Base-by-base conservation (phyloP, 495 filamentous ascomycete genomes). In the Penicillium taxi region DNA sequence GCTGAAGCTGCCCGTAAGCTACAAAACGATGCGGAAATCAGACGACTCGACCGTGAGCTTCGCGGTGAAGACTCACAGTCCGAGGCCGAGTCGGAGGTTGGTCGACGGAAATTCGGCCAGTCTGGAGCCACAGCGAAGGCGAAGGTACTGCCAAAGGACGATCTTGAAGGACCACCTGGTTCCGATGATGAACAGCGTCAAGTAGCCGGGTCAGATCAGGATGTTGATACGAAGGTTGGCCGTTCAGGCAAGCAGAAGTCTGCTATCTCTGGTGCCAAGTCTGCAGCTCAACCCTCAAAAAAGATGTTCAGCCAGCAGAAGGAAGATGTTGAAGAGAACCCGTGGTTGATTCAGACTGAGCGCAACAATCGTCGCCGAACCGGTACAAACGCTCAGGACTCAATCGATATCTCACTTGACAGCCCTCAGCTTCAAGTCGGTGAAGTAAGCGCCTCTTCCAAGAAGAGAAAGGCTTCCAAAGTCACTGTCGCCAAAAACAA, bases 21-120 rank as follows among this genome's bases (percentile, higher is more conserved):
- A 35, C 69, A 78, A 41, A 96, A 96, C 37, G 85, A 94, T 49
- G 81, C 82, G 25, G 75, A 84, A 26, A 63, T 91, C n/a, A 77
- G 81, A 39, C 64, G 74, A 34, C 72, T 96, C 17, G 75, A 82
- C 25, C 75, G 77, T 41, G 84, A 94, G 22, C 64, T 95, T 1
- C 77, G 61, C 29, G 69, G 69, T 2, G 71, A 74, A 24, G 75
- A 73, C 5, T 65, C 65, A 6, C 59, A 74, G 27, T 71, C 69
- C 11, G 74, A 74, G n/a, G 72, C 71, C 15, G 73, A 77, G 12
- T 58, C 66, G 13, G 65, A 72, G 37, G 72, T 58, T 37, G 78
- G 78, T n/a, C 77, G 85, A 47, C 74, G 81, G 38, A 73, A 68
- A 33, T 86, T 78, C 32, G 83, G 78, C 31, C 71, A 59, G 32